Percentiles rank a stretch among this genome's conserved stretches.
Evolutionary conservation across 2,329 filamentous ascomycete genomes (phyloP).

Genomic region (Pyrenophora seminiperda): DNA sequence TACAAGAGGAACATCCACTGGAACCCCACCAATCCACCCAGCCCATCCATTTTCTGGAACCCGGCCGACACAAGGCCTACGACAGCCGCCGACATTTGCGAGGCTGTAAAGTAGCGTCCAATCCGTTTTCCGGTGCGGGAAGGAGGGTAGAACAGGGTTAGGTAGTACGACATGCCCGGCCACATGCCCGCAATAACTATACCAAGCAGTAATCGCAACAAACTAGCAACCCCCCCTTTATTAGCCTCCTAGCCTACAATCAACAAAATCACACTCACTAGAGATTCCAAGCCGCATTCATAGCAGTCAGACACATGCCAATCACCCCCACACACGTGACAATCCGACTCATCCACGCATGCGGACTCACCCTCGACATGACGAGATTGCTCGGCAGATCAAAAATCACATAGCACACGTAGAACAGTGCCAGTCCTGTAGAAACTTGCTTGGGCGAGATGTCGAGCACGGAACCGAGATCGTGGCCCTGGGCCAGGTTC

Average conservation of each 20-base stretch:
- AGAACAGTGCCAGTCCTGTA: constrained; percentile 84
- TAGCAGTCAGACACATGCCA: constrained; percentile 80
- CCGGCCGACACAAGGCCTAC: constrained; percentile 88
- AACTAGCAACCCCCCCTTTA: constrained; percentile 40
- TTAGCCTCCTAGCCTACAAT: too few species aligned
- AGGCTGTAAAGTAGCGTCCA: constrained; percentile 85
- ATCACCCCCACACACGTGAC: constrained; percentile 86
- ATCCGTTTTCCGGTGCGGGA: constrained; percentile 86
- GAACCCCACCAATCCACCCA: constrained; percentile 76
- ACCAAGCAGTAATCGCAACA: constrained; percentile 83
- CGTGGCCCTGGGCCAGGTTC: constrained; percentile 73
- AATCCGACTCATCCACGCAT: constrained; percentile 90
- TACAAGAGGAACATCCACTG: constrained; percentile 94
- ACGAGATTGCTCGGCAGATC: constrained; percentile 86
- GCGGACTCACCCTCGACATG: constrained; percentile 83
- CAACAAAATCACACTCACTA: constrained; percentile 62
- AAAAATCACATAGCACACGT: constrained; percentile 89
- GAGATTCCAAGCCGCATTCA: constrained; percentile 81
- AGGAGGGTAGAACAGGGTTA: constrained; percentile 90
- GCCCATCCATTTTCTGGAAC: constrained; percentile 88
- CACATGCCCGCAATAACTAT: constrained; percentile 92
- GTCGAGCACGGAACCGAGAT: constrained; percentile 72
- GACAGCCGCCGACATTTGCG: constrained; percentile 86
- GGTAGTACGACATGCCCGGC: constrained; percentile 92
- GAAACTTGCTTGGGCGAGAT: constrained; percentile 78